Base-by-base conservation (phyloP, 257 asterid species). In the Phtheirospermum japonicum region DNA sequence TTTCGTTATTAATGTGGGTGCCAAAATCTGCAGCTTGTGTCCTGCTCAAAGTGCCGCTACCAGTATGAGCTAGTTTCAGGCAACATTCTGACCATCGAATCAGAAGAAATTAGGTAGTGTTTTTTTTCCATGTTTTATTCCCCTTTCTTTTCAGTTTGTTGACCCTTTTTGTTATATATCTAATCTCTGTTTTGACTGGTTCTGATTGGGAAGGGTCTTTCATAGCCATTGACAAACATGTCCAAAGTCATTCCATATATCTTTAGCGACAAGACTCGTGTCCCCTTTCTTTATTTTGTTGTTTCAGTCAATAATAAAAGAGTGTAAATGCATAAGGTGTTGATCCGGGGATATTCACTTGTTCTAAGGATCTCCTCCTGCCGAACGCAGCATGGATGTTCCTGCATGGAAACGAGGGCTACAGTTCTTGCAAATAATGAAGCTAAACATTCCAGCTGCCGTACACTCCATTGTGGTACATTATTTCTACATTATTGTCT, bases 301-400 rank as follows among this genome's bases (percentile, higher is more conserved):
- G 63, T 67, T 74, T 69, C 59, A 66, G 77, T 76, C 58, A 14
- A 63, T 70, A 61, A 63, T 73, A 48, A 61, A 69, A 63, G 66
- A 61, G 66, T 52, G 52, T 65, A 69, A 54, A 55, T 75, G 50
- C 57, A 67, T 67, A 72, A 59, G 88, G 80, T 75, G 80, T 83
- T 90, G 94, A 90, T 90, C 88, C 76, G 76, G 88, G 87, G 81
- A 85, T 77, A 82, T 82, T 81, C 82, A 82, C 94, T 82, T 88
- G 83, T 83, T 84, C 98, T 91, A 91, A 91, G 97, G 96, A 82
- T 89, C 89, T 92, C 86, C 86, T 89, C 86, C 86, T 88, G 78
- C 88, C 95, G 93, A 85, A 84, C 95, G 97, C 97, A 89, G 98
- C 97, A 83, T 86, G 97, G 95, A 86, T 66, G 78, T 89, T 74